Base-by-base conservation (phyloP, 805 yeast genomes). In the Komagataella kurtzmanii region DNA sequence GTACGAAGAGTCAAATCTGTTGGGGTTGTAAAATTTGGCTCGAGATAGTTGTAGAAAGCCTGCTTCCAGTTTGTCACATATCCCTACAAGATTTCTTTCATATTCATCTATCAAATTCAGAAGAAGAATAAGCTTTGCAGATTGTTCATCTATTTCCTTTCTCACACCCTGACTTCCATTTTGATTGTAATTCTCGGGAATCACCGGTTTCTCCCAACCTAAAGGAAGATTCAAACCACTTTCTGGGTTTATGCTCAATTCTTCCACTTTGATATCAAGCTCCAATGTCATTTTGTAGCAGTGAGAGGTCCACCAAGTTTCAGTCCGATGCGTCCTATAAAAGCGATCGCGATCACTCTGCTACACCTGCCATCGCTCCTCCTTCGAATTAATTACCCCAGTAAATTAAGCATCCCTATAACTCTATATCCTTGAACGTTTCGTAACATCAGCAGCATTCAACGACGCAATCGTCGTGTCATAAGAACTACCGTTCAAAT, bases 31-130 rank as follows among this genome's bases (percentile, higher is more conserved):
- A 44, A 54, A 74, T 53, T 71, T 73, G 17, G 78, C 77, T 50
- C 77, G 54, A 51, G 74, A 69, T 50, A 74, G 58, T 48, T 68
- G 65, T 14, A 72, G 57, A 52, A 57, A 70, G 5, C 76, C 79
- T 44, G 61, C 59, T 24, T 59, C 58, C 55, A 65, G 69, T 47
- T 57, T 45, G 4, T 64, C 53, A 46, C 56, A 53, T 2, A 57
- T 51, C 7, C 54, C 57, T 17, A 59, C 58, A 24, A 63, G 59
- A 18, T 61, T 24, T 3, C 48, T 44, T 47, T 68, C 70, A 56
- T 74, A 74, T 46, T 59, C 55, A 48, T 69, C 64, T 7, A 73
- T 47, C 23, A 64, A 54, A 3, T 61, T 63, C 4, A 74, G 58
- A 14, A 72, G 52, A 47, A 59, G 46, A 21, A 50, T 43, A 17